These are phyloP conservation scores for Camelina hispida DNA, from an alignment of 345 rosid species.

Conservation along the genomic window DNA sequence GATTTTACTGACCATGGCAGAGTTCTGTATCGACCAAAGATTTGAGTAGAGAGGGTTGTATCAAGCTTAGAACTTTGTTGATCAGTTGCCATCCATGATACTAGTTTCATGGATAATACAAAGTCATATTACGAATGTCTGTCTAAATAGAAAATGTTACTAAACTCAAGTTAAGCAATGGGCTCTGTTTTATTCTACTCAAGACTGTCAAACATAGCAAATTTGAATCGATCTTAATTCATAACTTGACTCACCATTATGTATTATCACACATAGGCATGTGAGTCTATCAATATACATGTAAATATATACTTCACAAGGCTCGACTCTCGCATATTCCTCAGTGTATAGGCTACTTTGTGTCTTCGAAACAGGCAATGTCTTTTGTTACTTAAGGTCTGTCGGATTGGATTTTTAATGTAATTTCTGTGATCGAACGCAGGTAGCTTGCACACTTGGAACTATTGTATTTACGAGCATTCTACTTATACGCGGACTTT, in stretches of 20 bases:
- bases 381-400: not conserved
- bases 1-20: constrained; percentile 3
- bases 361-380: not conserved
- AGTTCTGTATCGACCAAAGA: not conserved
- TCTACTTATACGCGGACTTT: constrained; percentile 47
- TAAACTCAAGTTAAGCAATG: not conserved
- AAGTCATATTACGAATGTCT: not conserved
- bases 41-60: not conserved
- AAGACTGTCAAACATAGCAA: not conserved
- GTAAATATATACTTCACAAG: too few relatives aligned
- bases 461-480: constrained; percentile 48
- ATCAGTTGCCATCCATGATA: constrained; percentile 1
- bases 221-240: not conserved
- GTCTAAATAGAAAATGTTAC: not conserved
- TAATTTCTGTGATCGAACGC: constrained; percentile 12
- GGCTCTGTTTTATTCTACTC: constrained; percentile 12
- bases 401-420: constrained; percentile 1
- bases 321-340: constrained; percentile 10
- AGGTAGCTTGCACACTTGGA: constrained; percentile 47
- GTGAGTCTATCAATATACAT: not conserved
- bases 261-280: not conserved
- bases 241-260: not conserved
- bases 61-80: constrained; percentile 16
- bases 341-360: not conserved
- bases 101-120: not conserved